phyloP scores from a whole-genome alignment of 257 asterid genomes.

The Plantago elongata region DNA sequence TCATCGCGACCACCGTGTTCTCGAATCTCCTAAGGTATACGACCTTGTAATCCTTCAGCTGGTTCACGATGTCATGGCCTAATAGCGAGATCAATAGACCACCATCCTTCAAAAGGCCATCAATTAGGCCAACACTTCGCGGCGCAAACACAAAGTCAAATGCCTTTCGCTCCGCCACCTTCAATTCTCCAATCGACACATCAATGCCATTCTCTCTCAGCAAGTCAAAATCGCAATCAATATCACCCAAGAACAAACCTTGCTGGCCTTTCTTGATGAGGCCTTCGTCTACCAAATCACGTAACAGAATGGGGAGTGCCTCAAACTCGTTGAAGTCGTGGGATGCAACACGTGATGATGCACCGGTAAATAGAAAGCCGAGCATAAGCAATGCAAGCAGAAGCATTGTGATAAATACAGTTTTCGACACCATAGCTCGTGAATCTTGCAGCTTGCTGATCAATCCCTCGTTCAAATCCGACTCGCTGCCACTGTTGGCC shows the following conservation, averaged over 20 bases:
- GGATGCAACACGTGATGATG: neutral
- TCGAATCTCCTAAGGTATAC: slow-evolving; percentile 56
- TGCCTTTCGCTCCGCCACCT: slow-evolving; percentile 22
- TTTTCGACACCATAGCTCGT: slow-evolving; percentile 19
- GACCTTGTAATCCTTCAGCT: slow-evolving; percentile 33
- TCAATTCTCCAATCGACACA: slow-evolving; percentile 17
- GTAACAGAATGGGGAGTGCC: slow-evolving; percentile 21
- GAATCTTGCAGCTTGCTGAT: slow-evolving; percentile 17
- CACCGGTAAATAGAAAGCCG: slow-evolving; percentile 5
- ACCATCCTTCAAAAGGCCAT: slow-evolving; percentile 28
- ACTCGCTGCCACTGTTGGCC: slow-evolving; percentile 6
- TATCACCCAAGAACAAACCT: slow-evolving; percentile 12
- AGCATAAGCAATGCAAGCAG: slow-evolving; percentile 30
- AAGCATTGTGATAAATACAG: slow-evolving; percentile 25
- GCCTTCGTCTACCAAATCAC: slow-evolving; percentile 43
- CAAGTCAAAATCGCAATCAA: slow-evolving; percentile 20
- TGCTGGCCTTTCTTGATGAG: slow-evolving; percentile 31
- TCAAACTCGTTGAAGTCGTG: slow-evolving; percentile 15
- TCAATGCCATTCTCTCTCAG: slow-evolving; percentile 25
- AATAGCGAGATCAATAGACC: slow-evolving; percentile 24
- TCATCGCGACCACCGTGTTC: slow-evolving; percentile 49
- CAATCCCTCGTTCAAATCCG: slow-evolving; percentile 15
- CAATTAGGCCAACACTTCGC: slow-evolving; percentile 17
- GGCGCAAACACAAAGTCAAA: slow-evolving; percentile 37
- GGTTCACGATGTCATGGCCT: slow-evolving; percentile 3